Conservation (phyloP, 2,329 filamentous ascomycete species). For the Verticillium klebahnii region DNA sequence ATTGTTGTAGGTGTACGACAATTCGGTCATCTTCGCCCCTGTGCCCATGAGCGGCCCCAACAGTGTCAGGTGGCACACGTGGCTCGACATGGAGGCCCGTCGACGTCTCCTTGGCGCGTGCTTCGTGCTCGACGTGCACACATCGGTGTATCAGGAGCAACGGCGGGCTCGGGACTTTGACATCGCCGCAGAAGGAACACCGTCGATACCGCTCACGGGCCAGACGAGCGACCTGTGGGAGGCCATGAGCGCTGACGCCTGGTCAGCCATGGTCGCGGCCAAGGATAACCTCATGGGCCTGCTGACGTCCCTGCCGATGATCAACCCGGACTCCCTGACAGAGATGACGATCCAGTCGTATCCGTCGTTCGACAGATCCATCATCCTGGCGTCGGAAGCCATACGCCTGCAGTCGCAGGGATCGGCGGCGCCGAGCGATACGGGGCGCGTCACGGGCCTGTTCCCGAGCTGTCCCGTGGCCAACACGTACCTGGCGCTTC, state of each 20-base stretch:
- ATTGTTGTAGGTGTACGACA: constrained; percentile 34
- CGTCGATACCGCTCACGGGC: constrained; percentile 42
- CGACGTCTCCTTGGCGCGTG: constrained; percentile 52
- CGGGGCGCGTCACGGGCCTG: constrained; percentile 27
- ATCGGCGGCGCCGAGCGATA: constrained; percentile 10
- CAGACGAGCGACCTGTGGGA: constrained; percentile 44
- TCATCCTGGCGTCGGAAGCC: constrained; percentile 34
- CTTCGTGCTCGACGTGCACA: constrained; percentile 53
- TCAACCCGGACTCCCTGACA: constrained; percentile 27
- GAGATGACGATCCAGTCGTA: constrained; percentile 28
- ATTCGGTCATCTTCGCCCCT: constrained; percentile 21
- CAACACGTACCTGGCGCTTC: constrained; percentile 51
- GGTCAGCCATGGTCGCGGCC: constrained; percentile 33
- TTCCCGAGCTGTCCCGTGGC: constrained; percentile 42
- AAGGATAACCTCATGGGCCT: constrained; percentile 10
- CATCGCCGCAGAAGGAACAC: constrained; percentile 25
- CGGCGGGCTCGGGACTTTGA: constrained; percentile 29
- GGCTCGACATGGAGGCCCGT: constrained; percentile 47
- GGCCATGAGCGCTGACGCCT: constrained; percentile 37
- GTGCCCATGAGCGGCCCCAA: constrained; percentile 17
- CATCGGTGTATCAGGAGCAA: constrained; percentile 51
- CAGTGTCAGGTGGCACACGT: constrained; percentile 41
- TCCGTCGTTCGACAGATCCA: constrained; percentile 31
- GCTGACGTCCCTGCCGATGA: constrained; percentile 4
- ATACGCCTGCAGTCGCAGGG: constrained; percentile 30